Percentiles rank a stretch among this genome's conserved stretches.
Conservation (phyloP, 352 stramenopile species). For the Hyaloperonospora arabidopsidis region DNA sequence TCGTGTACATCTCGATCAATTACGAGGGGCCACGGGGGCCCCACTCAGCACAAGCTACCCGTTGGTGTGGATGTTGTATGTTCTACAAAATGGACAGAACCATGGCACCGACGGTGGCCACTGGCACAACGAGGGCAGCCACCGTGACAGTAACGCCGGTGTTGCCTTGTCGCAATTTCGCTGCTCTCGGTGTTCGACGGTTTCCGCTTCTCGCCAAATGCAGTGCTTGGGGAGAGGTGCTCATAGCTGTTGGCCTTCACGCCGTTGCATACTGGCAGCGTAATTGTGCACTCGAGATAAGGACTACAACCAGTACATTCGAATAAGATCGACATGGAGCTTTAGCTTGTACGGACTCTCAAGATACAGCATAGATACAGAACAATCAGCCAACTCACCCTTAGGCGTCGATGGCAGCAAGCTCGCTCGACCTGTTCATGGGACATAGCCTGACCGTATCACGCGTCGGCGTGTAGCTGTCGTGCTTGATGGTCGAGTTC, state of each 20-base stretch:
- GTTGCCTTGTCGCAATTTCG: too few relatives aligned
- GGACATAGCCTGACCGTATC: conserved; percentile 39
- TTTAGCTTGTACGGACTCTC: too few relatives aligned
- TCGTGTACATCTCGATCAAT: too few relatives aligned
- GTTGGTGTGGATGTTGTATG: too few relatives aligned
- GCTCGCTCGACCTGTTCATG: conserved; percentile 23
- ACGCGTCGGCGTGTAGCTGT: conserved; percentile 32
- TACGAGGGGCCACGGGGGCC: too few relatives aligned
- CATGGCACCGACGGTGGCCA: too few relatives aligned
- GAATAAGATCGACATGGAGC: neutral
- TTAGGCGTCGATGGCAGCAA: conserved; percentile 30
- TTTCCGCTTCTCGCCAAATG: conserved; percentile 26
- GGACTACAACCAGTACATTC: conserved; percentile 18
- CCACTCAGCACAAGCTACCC: too few relatives aligned
- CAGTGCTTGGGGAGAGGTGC: conserved; percentile 22
- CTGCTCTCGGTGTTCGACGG: too few relatives aligned
- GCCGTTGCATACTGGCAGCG: conserved; percentile 51
- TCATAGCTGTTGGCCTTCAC: conserved; percentile 46
- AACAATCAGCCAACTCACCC: conserved; percentile 26
- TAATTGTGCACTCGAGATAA: conserved; percentile 35
- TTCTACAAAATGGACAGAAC: too few relatives aligned
- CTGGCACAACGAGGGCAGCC: too few relatives aligned
- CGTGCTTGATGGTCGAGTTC: conserved; percentile 40
- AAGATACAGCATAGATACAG: neutral
- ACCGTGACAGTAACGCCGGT: too few relatives aligned